Percentiles rank a stretch among this genome's conserved stretches.
Evolutionary conservation across 805 yeast genomes (phyloP).

Genomic region (Saccharomyces eubayanus): DNA sequence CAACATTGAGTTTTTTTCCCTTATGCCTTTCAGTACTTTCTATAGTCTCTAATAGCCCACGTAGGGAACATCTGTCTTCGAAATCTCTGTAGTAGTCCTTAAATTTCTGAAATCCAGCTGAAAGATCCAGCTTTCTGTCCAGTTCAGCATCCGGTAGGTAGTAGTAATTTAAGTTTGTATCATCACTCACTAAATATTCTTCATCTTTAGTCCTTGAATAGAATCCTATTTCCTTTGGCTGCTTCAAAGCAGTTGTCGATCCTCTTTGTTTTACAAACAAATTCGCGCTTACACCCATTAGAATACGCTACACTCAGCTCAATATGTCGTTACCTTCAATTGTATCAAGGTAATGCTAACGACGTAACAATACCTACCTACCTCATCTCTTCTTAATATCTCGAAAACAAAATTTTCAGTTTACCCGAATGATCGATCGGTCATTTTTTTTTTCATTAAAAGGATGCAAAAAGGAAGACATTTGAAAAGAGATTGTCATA

Average conservation of each 20-base stretch:
- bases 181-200: slow-evolving; percentile 41
- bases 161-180: slow-evolving; percentile 55
- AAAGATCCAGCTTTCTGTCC: slow-evolving; percentile 55
- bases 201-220: slow-evolving; percentile 58
- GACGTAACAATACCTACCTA: not conserved
- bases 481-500: slow-evolving; percentile 2
- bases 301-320: not conserved
- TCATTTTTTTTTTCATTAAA: not conserved
- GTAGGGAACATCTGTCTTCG: slow-evolving; percentile 34
- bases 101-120: slow-evolving; percentile 56
- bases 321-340: not conserved
- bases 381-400: not conserved
- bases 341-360: not conserved
- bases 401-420: not conserved
- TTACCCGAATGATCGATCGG: not conserved
- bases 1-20: slow-evolving; percentile 40
- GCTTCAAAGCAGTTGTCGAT: slow-evolving; percentile 61
- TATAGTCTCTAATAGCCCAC: slow-evolving; percentile 50
- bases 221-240: slow-evolving; percentile 73
- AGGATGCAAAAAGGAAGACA: slow-evolving; percentile 6
- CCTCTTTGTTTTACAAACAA: slow-evolving; percentile 39
- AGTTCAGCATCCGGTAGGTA: slow-evolving; percentile 70
- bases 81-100: slow-evolving; percentile 46
- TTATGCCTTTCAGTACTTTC: slow-evolving; percentile 44
- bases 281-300: slow-evolving; percentile 26